These are phyloP conservation scores for Magnaporthales sp. DNA, from an alignment of 2,329 filamentous ascomycete genomes.

Conservation along the genomic window DNA sequence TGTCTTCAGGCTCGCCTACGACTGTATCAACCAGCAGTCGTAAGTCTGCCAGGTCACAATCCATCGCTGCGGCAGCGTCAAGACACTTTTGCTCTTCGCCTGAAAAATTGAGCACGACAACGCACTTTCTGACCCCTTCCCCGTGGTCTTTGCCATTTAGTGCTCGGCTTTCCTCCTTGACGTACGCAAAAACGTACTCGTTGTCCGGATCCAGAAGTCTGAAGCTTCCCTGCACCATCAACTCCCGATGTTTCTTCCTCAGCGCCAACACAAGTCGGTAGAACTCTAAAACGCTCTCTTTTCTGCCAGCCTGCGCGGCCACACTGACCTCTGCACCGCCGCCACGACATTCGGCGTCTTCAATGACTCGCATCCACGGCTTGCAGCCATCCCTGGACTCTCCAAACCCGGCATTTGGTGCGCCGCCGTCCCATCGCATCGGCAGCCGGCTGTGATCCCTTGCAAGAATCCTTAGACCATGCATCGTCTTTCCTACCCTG, in stretches of 20 bases:
- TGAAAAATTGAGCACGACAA: constrained; percentile 33
- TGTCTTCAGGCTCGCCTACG: not conserved
- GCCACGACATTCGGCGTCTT: constrained; percentile 44
- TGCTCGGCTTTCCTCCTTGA: constrained; percentile 22
- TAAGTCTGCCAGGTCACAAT: not conserved
- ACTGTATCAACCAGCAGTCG: not conserved
- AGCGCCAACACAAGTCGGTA: constrained; percentile 48
- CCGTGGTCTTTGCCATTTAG: constrained; percentile 1
- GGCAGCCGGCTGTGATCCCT: constrained; percentile 60
- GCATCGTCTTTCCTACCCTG: constrained; percentile 35
- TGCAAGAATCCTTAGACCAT: constrained; percentile 48
- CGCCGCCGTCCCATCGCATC: constrained; percentile 53
- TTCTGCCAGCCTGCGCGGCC: constrained; percentile 32
- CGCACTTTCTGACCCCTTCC: constrained; percentile 9
- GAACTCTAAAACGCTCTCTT: constrained; percentile 45
- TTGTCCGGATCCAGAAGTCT: constrained; percentile 38
- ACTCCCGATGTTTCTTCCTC: constrained; percentile 44
- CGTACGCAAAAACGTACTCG: constrained; percentile 34
- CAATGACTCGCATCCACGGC: constrained; percentile 45
- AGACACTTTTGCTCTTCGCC: not conserved
- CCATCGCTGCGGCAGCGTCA: not conserved
- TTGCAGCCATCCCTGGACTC: constrained; percentile 32
- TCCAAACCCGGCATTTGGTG: constrained; percentile 49
- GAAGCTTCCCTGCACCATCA: constrained; percentile 55
- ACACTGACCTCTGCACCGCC: constrained; percentile 41